These are phyloP conservation scores for Ilex aquifolium DNA, from an alignment of 257 asterid species.

Conservation along the genomic window DNA sequence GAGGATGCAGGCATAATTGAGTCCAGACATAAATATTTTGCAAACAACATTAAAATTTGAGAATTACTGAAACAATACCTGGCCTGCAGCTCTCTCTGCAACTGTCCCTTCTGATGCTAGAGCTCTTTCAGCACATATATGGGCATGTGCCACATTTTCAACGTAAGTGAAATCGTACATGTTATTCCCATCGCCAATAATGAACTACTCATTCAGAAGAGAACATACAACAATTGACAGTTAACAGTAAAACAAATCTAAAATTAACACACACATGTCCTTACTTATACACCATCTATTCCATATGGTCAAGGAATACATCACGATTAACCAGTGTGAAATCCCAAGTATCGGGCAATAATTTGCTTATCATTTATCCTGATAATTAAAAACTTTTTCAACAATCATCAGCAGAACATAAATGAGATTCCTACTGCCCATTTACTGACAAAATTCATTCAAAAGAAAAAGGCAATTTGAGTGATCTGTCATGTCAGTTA, in stretches of 20 bases:
- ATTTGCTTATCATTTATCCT: too few species aligned
- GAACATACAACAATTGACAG: conserved; percentile 1
- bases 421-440: too few species aligned
- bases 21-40: neutral
- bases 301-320: neutral
- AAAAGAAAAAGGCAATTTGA: too few species aligned
- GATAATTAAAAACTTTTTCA: too few species aligned
- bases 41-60: neutral
- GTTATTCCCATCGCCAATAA: conserved; percentile 89
- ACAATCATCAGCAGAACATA: too few species aligned
- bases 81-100: conserved; percentile 89
- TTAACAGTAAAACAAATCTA: neutral
- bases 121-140: conserved; percentile 94
- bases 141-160: conserved; percentile 98
- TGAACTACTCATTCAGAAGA: conserved; percentile 52
- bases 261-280: neutral
- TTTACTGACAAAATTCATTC: too few species aligned
- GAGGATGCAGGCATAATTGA: neutral
- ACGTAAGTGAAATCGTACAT: conserved; percentile 90
- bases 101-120: conserved; percentile 69
- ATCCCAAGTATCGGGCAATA: neutral
- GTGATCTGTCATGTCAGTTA: too few species aligned
- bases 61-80: conserved; percentile 34
- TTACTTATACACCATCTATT: neutral
- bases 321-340: neutral